Evolutionary conservation across 768 basidiomycete genomes (phyloP), one percentile per base, ranked within the genome.

Genomic region (Pulveroboletus sp.): DNA sequence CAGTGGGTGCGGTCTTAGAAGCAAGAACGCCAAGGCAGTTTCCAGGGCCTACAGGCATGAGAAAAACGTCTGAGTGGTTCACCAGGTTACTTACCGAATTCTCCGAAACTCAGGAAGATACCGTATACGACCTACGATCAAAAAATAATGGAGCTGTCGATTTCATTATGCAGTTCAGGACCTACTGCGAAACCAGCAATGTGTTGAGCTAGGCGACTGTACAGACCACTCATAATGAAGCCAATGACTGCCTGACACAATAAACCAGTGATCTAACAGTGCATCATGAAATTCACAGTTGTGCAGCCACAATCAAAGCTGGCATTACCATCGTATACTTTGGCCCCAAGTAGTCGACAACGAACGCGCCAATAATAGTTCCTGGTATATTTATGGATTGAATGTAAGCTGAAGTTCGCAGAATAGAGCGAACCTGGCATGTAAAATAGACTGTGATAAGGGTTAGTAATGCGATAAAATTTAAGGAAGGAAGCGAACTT

Each of bases 171-270:
- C 14, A 17, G 39, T 36, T 18, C 21, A 28, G 14, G 26, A 68
- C 79, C 57, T 54, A 84, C 84, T 28, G 88, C 85, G 54, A 90
- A 93, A 7, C 75, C 89, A n/a, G 69, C 88, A 45, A 91, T 76
- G 53, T 89, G 74, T 4, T 71, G 60, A 11, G 77, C 77, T 47
- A 93, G 72, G 69, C 74, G 71, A 24, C 53, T 60, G 69, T 94
- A 96, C 17, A 82, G 71, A 1, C 90, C 94, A 54, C 88, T 88
- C 85, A 97, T 89, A 66, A 91, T 80, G 70, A 96, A 96, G 6
- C 94, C 89, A 42, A 89, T 72, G 54, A 88, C 43, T 2, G 86
- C 83, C 65, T 91, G 89, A 24, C 68, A 57, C 26, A 89, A 36
- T 9, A 90, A 75, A 39, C 89, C 88, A 26, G 62, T 57, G 56